Evolutionary conservation across 495 filamentous ascomycete species (phyloP).

Genomic region (Penicillium canescens): DNA sequence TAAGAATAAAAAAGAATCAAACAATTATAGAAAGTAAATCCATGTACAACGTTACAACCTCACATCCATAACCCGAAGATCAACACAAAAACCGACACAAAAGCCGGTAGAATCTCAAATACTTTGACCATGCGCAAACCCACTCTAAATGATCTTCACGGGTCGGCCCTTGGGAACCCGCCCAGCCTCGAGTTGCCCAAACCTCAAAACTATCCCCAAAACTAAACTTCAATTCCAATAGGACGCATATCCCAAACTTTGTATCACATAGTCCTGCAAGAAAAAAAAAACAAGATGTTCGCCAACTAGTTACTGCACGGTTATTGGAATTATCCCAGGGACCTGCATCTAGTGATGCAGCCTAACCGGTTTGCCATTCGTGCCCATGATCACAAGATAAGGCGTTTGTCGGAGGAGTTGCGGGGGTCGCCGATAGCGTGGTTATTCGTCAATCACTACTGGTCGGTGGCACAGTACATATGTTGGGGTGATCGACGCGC

Average conservation of each 20-base stretch:
- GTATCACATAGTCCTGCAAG: constrained; percentile 1
- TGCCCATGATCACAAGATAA: too few relatives aligned
- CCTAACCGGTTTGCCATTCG: too few relatives aligned
- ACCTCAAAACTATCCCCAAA: background rate
- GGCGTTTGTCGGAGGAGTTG: too few relatives aligned
- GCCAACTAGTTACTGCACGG: too few relatives aligned
- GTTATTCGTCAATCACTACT: too few relatives aligned
- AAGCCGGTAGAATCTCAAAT: background rate
- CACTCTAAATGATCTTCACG: background rate
- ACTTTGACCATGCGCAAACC: background rate
- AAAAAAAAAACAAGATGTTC: background rate
- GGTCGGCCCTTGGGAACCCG: constrained; percentile 3
- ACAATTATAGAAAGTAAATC: background rate
- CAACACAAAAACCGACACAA: background rate
- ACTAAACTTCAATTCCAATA: background rate
- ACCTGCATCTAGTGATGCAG: too few relatives aligned
- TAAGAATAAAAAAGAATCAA: background rate
- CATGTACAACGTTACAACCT: background rate
- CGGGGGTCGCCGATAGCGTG: too few relatives aligned
- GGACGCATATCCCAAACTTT: background rate
- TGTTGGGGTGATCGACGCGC: too few relatives aligned
- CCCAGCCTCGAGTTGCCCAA: background rate
- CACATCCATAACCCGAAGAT: background rate
- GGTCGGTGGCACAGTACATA: too few relatives aligned
- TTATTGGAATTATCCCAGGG: too few relatives aligned